phyloP scores from a whole-genome alignment of 257 asterid species.

The Lantana camara region DNA sequence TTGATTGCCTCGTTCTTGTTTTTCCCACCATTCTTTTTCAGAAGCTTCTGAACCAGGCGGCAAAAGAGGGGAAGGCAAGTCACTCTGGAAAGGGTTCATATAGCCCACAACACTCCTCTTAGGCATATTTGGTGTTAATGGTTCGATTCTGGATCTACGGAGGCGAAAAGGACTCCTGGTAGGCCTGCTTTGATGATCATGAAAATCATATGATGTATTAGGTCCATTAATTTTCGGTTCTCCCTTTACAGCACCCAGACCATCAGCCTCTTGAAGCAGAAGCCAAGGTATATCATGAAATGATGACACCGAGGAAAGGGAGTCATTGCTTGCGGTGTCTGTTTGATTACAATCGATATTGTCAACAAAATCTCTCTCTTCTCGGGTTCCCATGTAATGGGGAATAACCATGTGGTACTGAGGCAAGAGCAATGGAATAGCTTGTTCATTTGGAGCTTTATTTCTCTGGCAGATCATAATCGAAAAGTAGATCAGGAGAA shows the following conservation, averaged over 20 bases:
- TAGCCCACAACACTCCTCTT: conserved; percentile 66
- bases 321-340: conserved; percentile 36
- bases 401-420: conserved; percentile 79
- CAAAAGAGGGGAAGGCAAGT: conserved; percentile 37
- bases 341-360: conserved; percentile 27
- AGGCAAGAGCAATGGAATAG: conserved; percentile 71
- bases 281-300: conserved; percentile 64
- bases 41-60: conserved; percentile 37
- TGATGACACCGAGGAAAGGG: conserved; percentile 53
- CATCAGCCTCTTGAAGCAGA: conserved; percentile 62
- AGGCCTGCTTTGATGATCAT: conserved; percentile 45
- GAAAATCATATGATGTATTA: conserved; percentile 27
- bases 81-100: conserved; percentile 29
- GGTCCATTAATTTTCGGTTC: conserved; percentile 40
- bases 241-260: conserved; percentile 34
- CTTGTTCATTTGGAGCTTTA: conserved; percentile 59
- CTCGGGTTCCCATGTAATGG: conserved; percentile 55
- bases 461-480: conserved; percentile 47
- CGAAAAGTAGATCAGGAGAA: conserved; percentile 18
- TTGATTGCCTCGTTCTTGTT: conserved; percentile 60
- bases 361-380: conserved; percentile 31
- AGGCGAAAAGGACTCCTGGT: conserved; percentile 50
- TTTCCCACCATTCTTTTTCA: conserved; percentile 64
- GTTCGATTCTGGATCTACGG: conserved; percentile 48
- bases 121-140: conserved; percentile 48